phyloP scores from a whole-genome alignment of 2,329 filamentous ascomycete genomes.

The Epichloe glyceriae region DNA sequence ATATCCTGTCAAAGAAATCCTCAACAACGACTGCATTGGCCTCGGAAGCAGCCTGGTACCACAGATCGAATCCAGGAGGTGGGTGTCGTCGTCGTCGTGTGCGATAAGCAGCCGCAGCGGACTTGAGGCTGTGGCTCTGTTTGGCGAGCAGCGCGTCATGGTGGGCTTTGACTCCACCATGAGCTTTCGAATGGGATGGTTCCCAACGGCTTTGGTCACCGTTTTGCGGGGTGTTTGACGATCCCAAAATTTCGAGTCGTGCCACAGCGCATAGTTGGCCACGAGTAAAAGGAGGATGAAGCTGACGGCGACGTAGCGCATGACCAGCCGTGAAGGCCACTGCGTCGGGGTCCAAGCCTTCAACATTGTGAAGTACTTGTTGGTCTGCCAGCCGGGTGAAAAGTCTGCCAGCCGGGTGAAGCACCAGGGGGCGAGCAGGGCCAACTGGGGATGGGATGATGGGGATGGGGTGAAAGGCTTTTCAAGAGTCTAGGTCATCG shows the following conservation, averaged over 20 bases:
- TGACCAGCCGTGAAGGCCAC: slow-evolving; percentile 16
- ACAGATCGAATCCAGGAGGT: slow-evolving; percentile 49
- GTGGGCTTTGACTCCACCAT: slow-evolving; percentile 30
- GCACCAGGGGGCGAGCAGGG: not conserved
- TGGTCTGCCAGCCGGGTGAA: not conserved
- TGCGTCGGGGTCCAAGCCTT: slow-evolving; percentile 2
- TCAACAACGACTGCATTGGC: slow-evolving; percentile 45
- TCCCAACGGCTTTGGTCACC: slow-evolving; percentile 12
- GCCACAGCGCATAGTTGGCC: slow-evolving; percentile 20
- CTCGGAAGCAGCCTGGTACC: slow-evolving; percentile 41
- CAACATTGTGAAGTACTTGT: slow-evolving; percentile 2
- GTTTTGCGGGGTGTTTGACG: slow-evolving; percentile 7
- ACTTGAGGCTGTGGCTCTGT: slow-evolving; percentile 34
- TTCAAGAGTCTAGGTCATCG: not conserved
- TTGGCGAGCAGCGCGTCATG: slow-evolving; percentile 29
- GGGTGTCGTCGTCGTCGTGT: slow-evolving; percentile 44
- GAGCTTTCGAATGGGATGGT: slow-evolving; percentile 38
- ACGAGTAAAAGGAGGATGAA: slow-evolving; percentile 13
- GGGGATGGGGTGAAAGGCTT: not conserved
- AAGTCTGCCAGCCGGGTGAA: not conserved
- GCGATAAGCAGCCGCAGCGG: slow-evolving; percentile 43
- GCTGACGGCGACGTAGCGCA: slow-evolving; percentile 17
- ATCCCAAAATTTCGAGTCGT: slow-evolving; percentile 15
- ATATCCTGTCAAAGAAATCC: slow-evolving; percentile 52
- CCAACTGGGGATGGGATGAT: not conserved